These are phyloP conservation scores for Xylaria sp. DNA, from an alignment of 2,329 filamentous ascomycete species.

Conservation along the genomic window DNA sequence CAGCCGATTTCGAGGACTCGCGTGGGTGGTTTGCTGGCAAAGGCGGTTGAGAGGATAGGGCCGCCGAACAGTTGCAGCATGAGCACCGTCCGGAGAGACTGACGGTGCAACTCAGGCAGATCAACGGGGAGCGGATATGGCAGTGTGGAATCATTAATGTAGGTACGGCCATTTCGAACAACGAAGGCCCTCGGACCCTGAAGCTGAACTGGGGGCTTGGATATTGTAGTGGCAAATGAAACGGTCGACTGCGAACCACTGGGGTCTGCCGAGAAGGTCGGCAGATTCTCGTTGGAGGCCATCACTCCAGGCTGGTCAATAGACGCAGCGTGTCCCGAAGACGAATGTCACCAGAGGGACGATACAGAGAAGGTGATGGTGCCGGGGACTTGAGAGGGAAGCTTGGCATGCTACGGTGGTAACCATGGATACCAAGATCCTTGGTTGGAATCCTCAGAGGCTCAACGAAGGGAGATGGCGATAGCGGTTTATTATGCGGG, in stretches of 20 bases:
- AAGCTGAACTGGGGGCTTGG: slow-evolving; percentile 20
- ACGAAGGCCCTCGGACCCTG: slow-evolving; percentile 51
- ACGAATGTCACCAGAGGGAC: slow-evolving; percentile 43
- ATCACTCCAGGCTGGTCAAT: slow-evolving; percentile 42
- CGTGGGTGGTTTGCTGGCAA: slow-evolving; percentile 62
- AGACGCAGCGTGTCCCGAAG: slow-evolving; percentile 36
- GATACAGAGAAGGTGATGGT: slow-evolving; percentile 34
- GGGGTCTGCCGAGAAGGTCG: slow-evolving; percentile 38
- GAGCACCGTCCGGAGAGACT: slow-evolving; percentile 77
- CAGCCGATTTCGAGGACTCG: slow-evolving; percentile 83
- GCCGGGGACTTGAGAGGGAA: slow-evolving; percentile 15
- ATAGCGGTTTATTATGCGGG: slow-evolving; percentile 12
- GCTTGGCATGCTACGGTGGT: slow-evolving; percentile 24
- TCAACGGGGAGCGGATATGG: slow-evolving; percentile 86
- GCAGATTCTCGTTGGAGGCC: slow-evolving; percentile 41
- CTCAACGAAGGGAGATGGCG: slow-evolving; percentile 8
- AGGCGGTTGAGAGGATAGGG: slow-evolving; percentile 66
- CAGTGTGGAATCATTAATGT: slow-evolving; percentile 66
- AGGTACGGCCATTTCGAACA: slow-evolving; percentile 73
- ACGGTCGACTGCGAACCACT: slow-evolving; percentile 31
- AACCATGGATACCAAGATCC: slow-evolving; percentile 20
- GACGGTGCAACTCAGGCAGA: slow-evolving; percentile 78
- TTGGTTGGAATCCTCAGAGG: slow-evolving; percentile 16
- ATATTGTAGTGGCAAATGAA: slow-evolving; percentile 21
- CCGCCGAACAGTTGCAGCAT: slow-evolving; percentile 75